Conservation (phyloP, 805 yeast species). For the Kuraishia capsulata region DNA sequence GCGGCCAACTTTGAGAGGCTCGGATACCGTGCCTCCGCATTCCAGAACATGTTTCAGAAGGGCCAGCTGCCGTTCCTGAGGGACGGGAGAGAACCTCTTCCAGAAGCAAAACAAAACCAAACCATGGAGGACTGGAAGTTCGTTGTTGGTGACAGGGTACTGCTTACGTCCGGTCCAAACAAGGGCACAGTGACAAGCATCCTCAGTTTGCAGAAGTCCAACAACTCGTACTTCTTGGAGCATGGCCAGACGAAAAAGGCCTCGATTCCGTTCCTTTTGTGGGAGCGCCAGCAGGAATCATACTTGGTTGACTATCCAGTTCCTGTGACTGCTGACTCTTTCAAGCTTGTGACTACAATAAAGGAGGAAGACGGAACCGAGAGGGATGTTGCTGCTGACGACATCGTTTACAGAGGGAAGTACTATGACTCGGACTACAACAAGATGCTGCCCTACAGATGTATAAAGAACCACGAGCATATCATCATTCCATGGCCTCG, state of each 20-base stretch:
- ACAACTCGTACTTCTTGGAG: constrained; percentile 59
- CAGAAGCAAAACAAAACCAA: constrained; percentile 23
- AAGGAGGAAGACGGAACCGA: constrained; percentile 53
- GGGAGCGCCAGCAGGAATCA: constrained; percentile 64
- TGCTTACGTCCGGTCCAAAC: constrained; percentile 59
- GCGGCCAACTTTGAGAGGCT: constrained; percentile 3
- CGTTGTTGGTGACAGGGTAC: constrained; percentile 69
- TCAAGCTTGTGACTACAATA: constrained; percentile 73
- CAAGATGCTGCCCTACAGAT: constrained; percentile 67
- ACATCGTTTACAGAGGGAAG: constrained; percentile 54
- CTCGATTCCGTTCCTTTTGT: constrained; percentile 62
- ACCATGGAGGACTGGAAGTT: constrained; percentile 49
- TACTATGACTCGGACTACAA: constrained; percentile 71
- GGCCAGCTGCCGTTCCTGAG: constrained; percentile 23
- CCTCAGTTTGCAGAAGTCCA: constrained; percentile 44
- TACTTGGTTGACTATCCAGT: constrained; percentile 67
- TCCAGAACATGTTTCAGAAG: constrained; percentile 17
- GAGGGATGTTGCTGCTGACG: constrained; percentile 72
- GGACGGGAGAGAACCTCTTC: constrained; percentile 17
- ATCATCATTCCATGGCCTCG: constrained; percentile 86
- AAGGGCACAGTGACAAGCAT: constrained; percentile 72
- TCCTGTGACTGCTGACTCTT: constrained; percentile 46
- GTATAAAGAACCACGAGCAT: constrained; percentile 59
- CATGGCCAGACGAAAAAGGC: constrained; percentile 55
- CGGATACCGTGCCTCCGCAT: constrained; percentile 10